phyloP scores from a whole-genome alignment of 2,329 filamentous ascomycete genomes.

The Aphanocladium album region DNA sequence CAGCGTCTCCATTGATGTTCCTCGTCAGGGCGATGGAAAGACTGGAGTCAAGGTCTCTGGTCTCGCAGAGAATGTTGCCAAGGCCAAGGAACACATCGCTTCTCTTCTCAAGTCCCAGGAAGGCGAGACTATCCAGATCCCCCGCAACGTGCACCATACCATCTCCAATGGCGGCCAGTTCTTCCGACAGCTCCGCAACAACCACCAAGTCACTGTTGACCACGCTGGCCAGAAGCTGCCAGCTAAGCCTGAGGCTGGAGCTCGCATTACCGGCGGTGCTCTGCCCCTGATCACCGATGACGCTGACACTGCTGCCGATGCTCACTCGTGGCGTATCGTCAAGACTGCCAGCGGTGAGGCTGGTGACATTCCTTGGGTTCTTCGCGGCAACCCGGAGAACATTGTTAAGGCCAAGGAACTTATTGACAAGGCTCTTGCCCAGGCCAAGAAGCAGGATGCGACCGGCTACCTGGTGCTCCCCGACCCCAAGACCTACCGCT shows the following conservation, averaged over 20 bases:
- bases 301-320: constrained; percentile 55
- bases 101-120: constrained; percentile 78
- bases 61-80: constrained; percentile 69
- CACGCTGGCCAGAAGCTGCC: constrained; percentile 79
- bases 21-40: constrained; percentile 77
- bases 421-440: constrained; percentile 67
- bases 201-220: constrained; percentile 85
- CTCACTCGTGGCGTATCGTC: constrained; percentile 79
- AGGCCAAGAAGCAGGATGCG: constrained; percentile 62
- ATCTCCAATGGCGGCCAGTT: constrained; percentile 87
- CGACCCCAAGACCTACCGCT: constrained; percentile 83
- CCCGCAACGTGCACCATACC: constrained; percentile 74
- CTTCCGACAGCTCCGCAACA: constrained; percentile 83
- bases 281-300: constrained; percentile 95
- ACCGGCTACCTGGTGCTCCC: constrained; percentile 87
- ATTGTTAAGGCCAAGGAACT: constrained; percentile 75
- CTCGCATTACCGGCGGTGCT: constrained; percentile 53
- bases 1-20: constrained; percentile 82
- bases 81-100: constrained; percentile 81
- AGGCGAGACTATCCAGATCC: constrained; percentile 81
- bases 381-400: constrained; percentile 72
- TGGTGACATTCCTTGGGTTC: constrained; percentile 82
- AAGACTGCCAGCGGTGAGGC: constrained; percentile 56
- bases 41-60: constrained; percentile 85
- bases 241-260: constrained; percentile 54